phyloP scores from a whole-genome alignment of 2,329 filamentous ascomycete species.

The Cordyceps cateniannulata region DNA sequence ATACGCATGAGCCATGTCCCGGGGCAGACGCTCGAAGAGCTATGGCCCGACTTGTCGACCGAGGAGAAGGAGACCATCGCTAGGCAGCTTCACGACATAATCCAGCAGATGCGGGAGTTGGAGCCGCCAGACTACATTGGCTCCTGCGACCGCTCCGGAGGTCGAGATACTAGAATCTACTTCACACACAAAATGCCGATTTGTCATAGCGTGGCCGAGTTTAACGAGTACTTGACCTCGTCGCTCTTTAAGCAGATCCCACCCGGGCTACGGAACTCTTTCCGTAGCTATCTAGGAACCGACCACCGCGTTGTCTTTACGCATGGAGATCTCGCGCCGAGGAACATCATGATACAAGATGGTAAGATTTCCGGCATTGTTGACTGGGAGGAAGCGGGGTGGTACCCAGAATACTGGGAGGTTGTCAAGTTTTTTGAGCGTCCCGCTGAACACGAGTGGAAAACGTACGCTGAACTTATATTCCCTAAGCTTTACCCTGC shows the following conservation, averaged over 20 bases:
- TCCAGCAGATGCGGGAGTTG: slow-evolving; percentile 21
- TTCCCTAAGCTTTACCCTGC: slow-evolving; percentile 14
- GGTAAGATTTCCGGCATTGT: slow-evolving; percentile 33
- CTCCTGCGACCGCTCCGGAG: slow-evolving; percentile 20
- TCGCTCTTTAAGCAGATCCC: slow-evolving; percentile 16
- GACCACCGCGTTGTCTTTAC: slow-evolving; percentile 36
- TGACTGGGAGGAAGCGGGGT: slow-evolving; percentile 41
- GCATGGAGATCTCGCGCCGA: slow-evolving; percentile 41
- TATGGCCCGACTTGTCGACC: slow-evolving; percentile 20
- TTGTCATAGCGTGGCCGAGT: slow-evolving; percentile 19
- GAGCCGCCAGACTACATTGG: slow-evolving; percentile 20
- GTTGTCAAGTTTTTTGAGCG: slow-evolving; percentile 20
- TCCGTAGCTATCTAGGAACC: slow-evolving; percentile 19
- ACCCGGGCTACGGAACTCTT: slow-evolving; percentile 17
- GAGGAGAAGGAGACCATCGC: slow-evolving; percentile 19
- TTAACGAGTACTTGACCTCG: slow-evolving; percentile 21
- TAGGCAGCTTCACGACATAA: slow-evolving; percentile 21
- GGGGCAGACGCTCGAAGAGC: slow-evolving; percentile 20
- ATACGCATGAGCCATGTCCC: slow-evolving; percentile 22
- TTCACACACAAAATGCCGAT: slow-evolving; percentile 18
- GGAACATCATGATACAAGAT: slow-evolving; percentile 37
- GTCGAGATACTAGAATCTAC: slow-evolving; percentile 20
- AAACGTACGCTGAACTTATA: slow-evolving; percentile 14
- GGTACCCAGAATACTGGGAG: slow-evolving; percentile 34
- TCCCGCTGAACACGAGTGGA: slow-evolving; percentile 13